phyloP scores from a whole-genome alignment of 2,329 filamentous ascomycete species.

The Penicillium sp. region DNA sequence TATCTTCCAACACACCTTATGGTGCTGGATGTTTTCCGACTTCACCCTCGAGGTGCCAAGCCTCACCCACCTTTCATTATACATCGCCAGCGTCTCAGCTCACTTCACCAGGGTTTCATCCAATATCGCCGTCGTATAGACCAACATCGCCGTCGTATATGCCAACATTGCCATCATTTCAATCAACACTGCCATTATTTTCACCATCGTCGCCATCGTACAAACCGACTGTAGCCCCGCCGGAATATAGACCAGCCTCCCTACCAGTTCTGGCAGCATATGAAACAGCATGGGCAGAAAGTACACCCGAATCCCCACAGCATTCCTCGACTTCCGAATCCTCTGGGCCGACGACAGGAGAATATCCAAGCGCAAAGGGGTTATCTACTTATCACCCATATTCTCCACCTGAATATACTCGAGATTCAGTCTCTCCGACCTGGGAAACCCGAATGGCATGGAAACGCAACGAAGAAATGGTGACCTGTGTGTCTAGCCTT shows the following conservation, averaged over 20 bases:
- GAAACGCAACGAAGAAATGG: slow-evolving; percentile 8
- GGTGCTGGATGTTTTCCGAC: too few relatives aligned
- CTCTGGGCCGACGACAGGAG: slow-evolving; percentile 7
- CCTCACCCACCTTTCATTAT: neutral
- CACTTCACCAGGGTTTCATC: neutral
- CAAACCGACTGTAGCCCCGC: neutral
- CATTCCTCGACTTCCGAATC: slow-evolving; percentile 7
- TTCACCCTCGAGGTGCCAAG: too few relatives aligned
- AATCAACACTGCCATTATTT: neutral
- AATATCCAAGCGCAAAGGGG: slow-evolving; percentile 5
- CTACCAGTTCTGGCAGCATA: neutral
- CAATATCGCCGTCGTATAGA: neutral
- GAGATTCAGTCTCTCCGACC: slow-evolving; percentile 3
- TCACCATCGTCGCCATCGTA: neutral
- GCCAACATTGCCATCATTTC: too few relatives aligned
- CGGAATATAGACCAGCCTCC: neutral
- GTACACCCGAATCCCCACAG: neutral
- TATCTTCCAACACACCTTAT: neutral
- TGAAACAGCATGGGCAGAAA: neutral
- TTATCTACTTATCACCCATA: slow-evolving; percentile 7
- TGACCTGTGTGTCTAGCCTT: slow-evolving; percentile 6
- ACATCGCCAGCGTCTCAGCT: neutral
- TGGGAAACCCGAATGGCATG: slow-evolving; percentile 5
- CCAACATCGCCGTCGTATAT: neutral
- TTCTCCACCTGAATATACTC: neutral